Evolutionary conservation across 2,329 filamentous ascomycete species (phyloP), one percentile per base, ranked within the genome.

Genomic region (Simplicillium sp.): DNA sequence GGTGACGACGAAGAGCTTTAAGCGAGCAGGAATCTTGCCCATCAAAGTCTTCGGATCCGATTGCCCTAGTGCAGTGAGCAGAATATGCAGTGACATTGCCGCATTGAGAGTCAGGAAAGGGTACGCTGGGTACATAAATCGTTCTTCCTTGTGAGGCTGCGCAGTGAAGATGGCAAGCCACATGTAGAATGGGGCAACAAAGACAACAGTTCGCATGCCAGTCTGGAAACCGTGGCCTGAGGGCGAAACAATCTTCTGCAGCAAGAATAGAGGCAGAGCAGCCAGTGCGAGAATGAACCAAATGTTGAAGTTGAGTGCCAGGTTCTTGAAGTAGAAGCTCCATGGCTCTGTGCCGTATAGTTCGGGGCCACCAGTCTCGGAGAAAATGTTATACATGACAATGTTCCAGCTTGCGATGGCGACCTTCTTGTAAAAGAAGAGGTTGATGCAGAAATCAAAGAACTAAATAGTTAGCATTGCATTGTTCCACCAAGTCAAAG

Each of bases 51-150:
- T 78, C 0, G 82, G 78, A 44, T 86, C 73, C 1, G 75, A 73
- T 16, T 79, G 81, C 14, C 89, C 87, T 37, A 95, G 64, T 31
- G 82, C 81, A 11, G 80, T 71, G 13, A 97, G 71, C 2, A 94
- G 55, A 43, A 94, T 83, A 58, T 97, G 88, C 29, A 94, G 67
- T 4, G 86, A 77, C 40, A 96, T 75, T 8, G 90, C 85, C 3
- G 89, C 89, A 54, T 95, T 96, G 29, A 98, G 70, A 1, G 85
- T 84, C 31, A 98, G 70, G 47, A 90, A 87, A 1, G 92, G 92
- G 54, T 98, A 98, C 2, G 80, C 85, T 0, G 92, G 92, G 54
- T 95, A 98, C 89, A 98, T 97, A 67, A 98, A 98, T 7, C 92
- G 75, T 63, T 98, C 92, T 59, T 98, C 92, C 56, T 98, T 98